Conservation (phyloP, 345 rosid species). For the Adansonia digitata region DNA sequence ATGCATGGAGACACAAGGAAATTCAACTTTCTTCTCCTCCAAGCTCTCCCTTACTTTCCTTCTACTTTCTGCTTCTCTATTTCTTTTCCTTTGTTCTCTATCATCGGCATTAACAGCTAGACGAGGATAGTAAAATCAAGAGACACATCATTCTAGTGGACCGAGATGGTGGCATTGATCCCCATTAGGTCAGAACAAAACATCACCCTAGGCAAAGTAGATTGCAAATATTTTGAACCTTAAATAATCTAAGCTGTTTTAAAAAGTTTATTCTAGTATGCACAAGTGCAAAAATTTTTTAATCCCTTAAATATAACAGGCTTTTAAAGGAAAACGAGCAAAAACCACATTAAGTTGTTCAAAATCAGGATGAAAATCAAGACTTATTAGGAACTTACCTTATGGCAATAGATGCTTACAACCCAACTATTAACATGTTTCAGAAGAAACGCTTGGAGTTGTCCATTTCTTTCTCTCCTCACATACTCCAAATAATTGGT, state of each 20-base stretch:
- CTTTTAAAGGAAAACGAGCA: not conserved
- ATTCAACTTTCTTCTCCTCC: not conserved
- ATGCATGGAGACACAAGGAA: not conserved
- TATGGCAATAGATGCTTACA: conserved; percentile 84
- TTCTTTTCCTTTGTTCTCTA: not conserved
- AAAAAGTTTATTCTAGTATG: not conserved
- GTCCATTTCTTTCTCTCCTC: conserved; percentile 78
- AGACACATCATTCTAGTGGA: not conserved
- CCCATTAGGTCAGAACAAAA: not conserved
- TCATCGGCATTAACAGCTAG: not conserved
- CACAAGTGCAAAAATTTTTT: not conserved
- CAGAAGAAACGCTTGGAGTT: conserved; percentile 55
- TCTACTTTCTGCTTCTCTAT: not conserved
- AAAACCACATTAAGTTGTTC: not conserved
- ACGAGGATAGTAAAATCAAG: not conserved
- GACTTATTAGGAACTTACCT: conserved; percentile 39
- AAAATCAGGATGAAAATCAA: not conserved
- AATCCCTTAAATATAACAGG: not conserved
- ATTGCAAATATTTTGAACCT: not conserved
- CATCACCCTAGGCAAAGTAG: not conserved
- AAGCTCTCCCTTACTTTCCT: not conserved
- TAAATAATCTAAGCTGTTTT: not conserved
- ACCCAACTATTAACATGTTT: conserved; percentile 67
- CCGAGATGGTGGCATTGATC: not conserved
- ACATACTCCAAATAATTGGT: conserved; percentile 94